Base-by-base conservation (phyloP, 192 early-diverging fungal species). In the Dispira simplex region DNA sequence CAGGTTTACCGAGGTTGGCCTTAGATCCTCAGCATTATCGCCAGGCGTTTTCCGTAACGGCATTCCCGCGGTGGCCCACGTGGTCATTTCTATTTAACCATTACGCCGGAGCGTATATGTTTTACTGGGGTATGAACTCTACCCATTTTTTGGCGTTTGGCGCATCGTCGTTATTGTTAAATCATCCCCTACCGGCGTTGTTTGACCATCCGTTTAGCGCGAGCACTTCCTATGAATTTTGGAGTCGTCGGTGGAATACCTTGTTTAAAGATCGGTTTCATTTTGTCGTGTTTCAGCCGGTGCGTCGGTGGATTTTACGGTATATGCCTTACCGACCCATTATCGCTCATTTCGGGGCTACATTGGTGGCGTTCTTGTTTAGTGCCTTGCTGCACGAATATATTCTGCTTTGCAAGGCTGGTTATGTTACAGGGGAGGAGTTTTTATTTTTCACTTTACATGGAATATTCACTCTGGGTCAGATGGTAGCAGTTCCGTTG, bases 181-280 rank as follows among this genome's bases (percentile, higher is more conserved):
- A 25, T 3, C 46, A 46, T 45, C 59, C 59, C 59, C 8, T 46
- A 21, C 59, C 59, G 43, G 14, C n/a, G n/a, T 11, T 62, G 16
- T 62, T 62, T 45, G 44, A 62, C 44, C 16, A 44, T 14, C 59
- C 59, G 43, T 62, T 44, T 45, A 43, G 44, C 44, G 59, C 59
- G 5, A 1, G 44, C 6, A 46, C 59, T 20, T 45, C n/a, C 20
- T 45, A 21, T 21, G 43, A 44, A n/a, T 62, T 62, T 45, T 62
- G 59, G 59, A 62, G 59, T 25, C 59, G 59, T 6, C 59, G 59
- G n/a, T 62, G 59, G 59, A 62, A 62, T 45, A 44, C 45, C 18
- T n/a, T 62, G 44, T 62, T 62, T 25, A 62, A 62, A 45, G 59
- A 62, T 44, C n/a, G 44, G 12, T 62, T 62, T 39, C 59, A 62